Evolutionary conservation across 2,329 filamentous ascomycete genomes (phyloP).

Genomic region (Colletotrichum chlorophyti): DNA sequence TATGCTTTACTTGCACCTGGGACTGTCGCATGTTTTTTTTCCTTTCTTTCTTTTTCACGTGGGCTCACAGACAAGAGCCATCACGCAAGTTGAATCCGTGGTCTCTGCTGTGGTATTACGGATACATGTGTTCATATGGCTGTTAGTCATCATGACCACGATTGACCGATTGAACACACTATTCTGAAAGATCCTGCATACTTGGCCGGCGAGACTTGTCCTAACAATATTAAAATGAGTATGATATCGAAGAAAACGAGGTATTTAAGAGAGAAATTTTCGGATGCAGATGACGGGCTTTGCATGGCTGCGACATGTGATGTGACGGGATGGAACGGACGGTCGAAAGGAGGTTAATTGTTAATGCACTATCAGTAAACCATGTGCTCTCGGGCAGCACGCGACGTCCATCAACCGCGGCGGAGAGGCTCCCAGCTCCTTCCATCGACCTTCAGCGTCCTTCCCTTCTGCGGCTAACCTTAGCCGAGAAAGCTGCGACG

Average conservation of each 20-base stretch:
- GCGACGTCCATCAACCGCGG: conserved; percentile 19
- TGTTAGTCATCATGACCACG: too few species aligned
- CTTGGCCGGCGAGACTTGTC: background rate
- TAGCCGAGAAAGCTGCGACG: conserved; percentile 17
- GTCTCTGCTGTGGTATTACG: too few species aligned
- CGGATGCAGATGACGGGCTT: too few species aligned
- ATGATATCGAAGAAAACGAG: too few species aligned
- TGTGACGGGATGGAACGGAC: conserved; percentile 12
- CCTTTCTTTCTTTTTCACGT: background rate
- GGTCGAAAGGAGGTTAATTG: conserved; percentile 15
- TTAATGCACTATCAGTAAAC: conserved; percentile 22
- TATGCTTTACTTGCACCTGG: background rate
- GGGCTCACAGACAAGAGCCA: background rate
- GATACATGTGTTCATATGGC: too few species aligned
- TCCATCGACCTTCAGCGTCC: conserved; percentile 9
- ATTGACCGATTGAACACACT: too few species aligned
- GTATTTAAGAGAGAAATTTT: too few species aligned
- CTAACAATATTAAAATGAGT: too few species aligned
- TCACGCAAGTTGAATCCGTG: too few species aligned
- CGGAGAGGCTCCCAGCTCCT: conserved; percentile 12
- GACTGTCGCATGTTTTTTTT: background rate
- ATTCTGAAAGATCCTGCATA: too few species aligned
- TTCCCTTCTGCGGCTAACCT: conserved; percentile 14
- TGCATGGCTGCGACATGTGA: conserved; percentile 4
- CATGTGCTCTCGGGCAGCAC: background rate